Base-by-base conservation (phyloP, 2,329 filamentous ascomycete species). In the Amesomyces nigricolor region DNA sequence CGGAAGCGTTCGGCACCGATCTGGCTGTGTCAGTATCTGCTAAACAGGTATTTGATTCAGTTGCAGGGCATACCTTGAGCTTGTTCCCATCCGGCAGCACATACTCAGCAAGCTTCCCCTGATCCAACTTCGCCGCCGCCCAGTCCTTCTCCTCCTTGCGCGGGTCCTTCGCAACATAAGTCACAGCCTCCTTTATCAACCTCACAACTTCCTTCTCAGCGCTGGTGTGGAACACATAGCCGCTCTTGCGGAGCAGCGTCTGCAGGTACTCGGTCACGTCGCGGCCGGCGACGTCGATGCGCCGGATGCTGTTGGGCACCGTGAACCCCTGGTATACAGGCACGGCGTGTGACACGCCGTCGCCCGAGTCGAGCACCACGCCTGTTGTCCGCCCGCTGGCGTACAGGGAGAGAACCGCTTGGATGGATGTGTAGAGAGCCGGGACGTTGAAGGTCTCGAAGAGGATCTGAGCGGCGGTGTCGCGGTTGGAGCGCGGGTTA, bases 391-490 rank as follows among this genome's bases (percentile, higher is more conserved):
- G 87, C 19, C 94, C 94, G 53, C 90, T 96, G 53, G 94, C 92
- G 73, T 99, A 99, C 58, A 99, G 78, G 46, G 92, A 96, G 54
- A 99, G 82, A 17, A 97, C 91, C 1, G 94, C 94, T 76, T 99
- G 94, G 63, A 99, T 96, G 2, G 91, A 96, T 54, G 90, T 96
- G 75, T 96, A 96, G 45, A 97, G 79, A 4, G 94, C 94, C 11
- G 94, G 94, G 10, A 97, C 92, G 69, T 97, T 97, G 79, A 97
- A 97, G 2, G 92, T 96, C 75, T 99, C 94, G 73, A 99, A 99
- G 54, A 99, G 84, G 62, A 99, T 95, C 72, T 99, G 94, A 42
- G 94, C 94, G 39, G 94, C 94, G 7, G 87, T 95, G 70, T 99
- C 94, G 68, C 94, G 89, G 75, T 99, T 97, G 71, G 88, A 87